phyloP scores from a whole-genome alignment of 495 filamentous ascomycete genomes.

The Trichocladium uniseriatum region DNA sequence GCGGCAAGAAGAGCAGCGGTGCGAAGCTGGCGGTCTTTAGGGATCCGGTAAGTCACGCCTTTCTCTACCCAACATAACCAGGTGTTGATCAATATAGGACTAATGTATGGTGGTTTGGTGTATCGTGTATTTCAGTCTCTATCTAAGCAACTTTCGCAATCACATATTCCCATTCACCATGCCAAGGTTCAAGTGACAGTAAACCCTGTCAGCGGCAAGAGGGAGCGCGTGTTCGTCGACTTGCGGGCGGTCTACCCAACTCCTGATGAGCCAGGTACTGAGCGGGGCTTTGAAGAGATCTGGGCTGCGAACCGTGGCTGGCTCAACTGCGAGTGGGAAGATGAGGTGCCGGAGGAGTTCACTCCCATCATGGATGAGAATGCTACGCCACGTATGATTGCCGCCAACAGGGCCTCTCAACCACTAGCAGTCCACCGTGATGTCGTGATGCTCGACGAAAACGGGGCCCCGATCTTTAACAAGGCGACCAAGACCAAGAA shows the following conservation, averaged over 20 bases:
- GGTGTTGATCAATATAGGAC: conserved; percentile 95
- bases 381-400: conserved; percentile 16
- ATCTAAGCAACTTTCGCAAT: conserved; percentile 40
- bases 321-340: conserved; percentile 62
- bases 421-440: conserved; percentile 41
- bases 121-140: conserved; percentile 47
- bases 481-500: conserved; percentile 38
- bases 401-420: conserved; percentile 22
- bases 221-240: conserved; percentile 79
- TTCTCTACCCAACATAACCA: conserved; percentile 34
- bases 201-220: conserved; percentile 68
- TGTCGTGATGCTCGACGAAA: conserved; percentile 40
- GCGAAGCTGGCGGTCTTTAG: conserved; percentile 89
- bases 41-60: conserved; percentile 71
- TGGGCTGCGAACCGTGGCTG: conserved; percentile 71
- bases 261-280: conserved; percentile 52
- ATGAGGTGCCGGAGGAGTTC: conserved; percentile 25
- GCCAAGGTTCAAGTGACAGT: conserved; percentile 59
- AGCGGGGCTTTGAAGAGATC: conserved; percentile 86
- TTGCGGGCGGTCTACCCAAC: conserved; percentile 76
- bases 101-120: conserved; percentile 59
- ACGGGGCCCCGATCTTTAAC: conserved; percentile 33
- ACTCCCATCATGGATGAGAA: conserved; percentile 16
- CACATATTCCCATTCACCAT: conserved; percentile 40
- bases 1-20: conserved; percentile 61